Evolutionary conservation across 352 stramenopile genomes (phyloP), one percentile per base, ranked within the genome.

Genomic region (Phytophthora pistaciae): DNA sequence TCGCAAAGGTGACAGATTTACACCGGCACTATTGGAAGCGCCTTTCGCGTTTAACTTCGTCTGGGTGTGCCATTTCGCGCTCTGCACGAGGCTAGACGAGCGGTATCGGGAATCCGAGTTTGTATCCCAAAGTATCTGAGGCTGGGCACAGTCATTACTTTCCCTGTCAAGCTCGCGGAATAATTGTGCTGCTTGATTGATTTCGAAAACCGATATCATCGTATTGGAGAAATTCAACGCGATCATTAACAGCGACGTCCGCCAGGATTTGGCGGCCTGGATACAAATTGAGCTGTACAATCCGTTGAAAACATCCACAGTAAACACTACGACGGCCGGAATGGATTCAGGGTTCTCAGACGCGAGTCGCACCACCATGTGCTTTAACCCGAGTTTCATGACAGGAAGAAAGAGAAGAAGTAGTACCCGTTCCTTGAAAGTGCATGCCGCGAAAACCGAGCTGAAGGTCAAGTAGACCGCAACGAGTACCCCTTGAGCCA

Each of bases 281-380:
- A 52, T 52, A 18, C 60, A 59, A 16, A 52, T 42, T 11, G 60
- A 49, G 2, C 3, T 18, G 48, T 44, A 66, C 16, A 66, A 44
- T 3, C 60, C 60, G 25, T 66, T 66, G 20, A 31, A 66, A 46
- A 59, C n/a, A 20, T 66, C 60, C 9, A 66, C 48, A 49, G 50
- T 25, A 21, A 66, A 59, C n/a, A 58, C 60, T 7, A 66, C 60
- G 4, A 59, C 49, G 13, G 48, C 60, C 10, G 60, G 60, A 27
- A 66, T 53, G 0, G 18, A 29, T 53, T 59, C 60, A 44, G 14
- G 14, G 16, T 54, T 29, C 16, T 44, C 14, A 5, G 3, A 14
- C 5, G 13, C 29, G 9, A 66, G 14, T 6, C 31, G 33, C 14
- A 49, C 60, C 11, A 59, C 20, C 3, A 54, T 38, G 13, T 66